Evolutionary conservation across 495 filamentous ascomycete genomes (phyloP).

Genomic region (Aspergillus heteromorphus): DNA sequence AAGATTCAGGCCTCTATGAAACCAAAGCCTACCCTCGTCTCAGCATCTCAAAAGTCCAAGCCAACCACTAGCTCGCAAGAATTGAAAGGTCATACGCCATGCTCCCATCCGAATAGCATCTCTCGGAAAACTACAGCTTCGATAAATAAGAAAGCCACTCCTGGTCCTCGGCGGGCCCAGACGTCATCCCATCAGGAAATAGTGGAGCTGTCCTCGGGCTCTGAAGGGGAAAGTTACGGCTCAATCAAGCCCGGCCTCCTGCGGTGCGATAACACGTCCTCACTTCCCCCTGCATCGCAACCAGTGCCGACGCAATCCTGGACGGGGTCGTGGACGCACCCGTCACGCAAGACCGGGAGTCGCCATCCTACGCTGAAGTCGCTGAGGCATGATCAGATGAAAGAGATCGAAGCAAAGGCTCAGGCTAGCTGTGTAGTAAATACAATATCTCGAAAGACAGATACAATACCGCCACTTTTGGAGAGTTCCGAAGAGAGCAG

Average conservation of each 20-base stretch:
- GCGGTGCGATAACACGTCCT: neutral
- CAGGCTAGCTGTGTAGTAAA: too few relatives aligned
- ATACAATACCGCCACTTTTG: neutral
- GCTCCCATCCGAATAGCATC: neutral
- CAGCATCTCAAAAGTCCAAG: neutral
- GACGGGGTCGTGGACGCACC: neutral
- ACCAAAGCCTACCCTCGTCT: neutral
- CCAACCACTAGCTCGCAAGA: neutral
- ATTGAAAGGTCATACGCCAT: neutral
- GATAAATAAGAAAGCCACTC: neutral
- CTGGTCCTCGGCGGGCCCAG: neutral
- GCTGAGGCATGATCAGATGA: neutral
- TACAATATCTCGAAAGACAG: neutral
- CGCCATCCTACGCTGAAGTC: neutral
- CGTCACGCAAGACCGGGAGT: neutral
- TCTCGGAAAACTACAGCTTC: neutral
- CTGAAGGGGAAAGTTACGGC: slow-evolving; percentile 3
- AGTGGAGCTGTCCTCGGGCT: neutral
- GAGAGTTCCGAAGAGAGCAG: slow-evolving; percentile 3
- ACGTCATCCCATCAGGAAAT: neutral
- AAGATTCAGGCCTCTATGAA: slow-evolving; percentile 8
- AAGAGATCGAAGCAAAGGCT: neutral
- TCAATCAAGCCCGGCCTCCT: neutral
- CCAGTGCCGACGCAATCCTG: neutral
- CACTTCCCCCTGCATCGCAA: neutral